Evolutionary conservation across 495 filamentous ascomycete genomes (phyloP).

Genomic region (Chaetomium fimeti): DNA sequence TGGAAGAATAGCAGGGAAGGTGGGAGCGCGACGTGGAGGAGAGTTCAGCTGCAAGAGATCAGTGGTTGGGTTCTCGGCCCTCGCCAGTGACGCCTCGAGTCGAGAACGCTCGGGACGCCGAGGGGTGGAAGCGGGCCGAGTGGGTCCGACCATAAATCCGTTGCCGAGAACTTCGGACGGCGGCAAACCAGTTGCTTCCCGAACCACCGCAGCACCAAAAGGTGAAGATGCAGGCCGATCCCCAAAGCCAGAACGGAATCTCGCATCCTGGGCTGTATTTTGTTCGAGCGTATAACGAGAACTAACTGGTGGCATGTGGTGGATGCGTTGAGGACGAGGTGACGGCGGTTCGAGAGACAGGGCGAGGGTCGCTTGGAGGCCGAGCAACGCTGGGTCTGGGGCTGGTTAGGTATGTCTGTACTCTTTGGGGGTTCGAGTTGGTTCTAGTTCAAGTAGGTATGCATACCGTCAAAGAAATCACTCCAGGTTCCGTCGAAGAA

Average conservation of each 20-base stretch:
- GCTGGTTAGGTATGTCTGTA: not conserved
- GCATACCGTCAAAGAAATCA: conserved; percentile 22
- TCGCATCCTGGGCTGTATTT: not conserved
- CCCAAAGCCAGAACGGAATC: no score
- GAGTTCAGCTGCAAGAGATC: not conserved
- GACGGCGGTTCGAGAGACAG: conserved; percentile 7
- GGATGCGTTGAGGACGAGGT: not conserved
- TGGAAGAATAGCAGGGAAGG: not conserved
- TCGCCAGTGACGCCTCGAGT: conserved; percentile 8
- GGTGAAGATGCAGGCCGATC: not conserved
- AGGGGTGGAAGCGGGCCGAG: conserved; percentile 13
- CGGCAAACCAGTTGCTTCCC: not conserved
- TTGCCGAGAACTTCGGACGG: not conserved
- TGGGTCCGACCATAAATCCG: not conserved
- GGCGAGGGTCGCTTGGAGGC: not conserved
- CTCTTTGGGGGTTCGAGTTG: not conserved
- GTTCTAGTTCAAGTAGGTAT: not conserved
- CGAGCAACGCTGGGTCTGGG: conserved; percentile 1
- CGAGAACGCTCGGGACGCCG: not conserved
- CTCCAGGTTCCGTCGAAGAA: conserved; percentile 22
- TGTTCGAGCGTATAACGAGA: not conserved
- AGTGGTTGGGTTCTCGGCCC: not conserved
- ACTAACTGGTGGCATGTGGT: not conserved
- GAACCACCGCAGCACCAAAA: not conserved
- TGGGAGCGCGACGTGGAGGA: not conserved